Evolutionary conservation across 177 flowering plant genomes (phyloP), one percentile per base, ranked within the genome.

Genomic region (Telopea speciosissima): DNA sequence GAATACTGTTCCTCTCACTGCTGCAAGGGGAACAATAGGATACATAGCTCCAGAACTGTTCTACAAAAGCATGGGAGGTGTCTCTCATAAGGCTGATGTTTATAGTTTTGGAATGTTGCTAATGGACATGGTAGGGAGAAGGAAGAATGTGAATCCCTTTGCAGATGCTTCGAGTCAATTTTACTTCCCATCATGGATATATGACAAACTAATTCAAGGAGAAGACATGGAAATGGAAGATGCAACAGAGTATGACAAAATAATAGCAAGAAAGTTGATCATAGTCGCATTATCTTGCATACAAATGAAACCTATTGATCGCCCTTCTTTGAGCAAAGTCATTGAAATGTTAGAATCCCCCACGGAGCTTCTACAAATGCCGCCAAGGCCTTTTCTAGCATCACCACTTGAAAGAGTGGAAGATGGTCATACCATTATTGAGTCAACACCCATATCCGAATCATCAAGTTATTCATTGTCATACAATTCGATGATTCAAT

Each of bases 271-370:
- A 60, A 67, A 67, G 19, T 24, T 67, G 61, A 25, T 67, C 31
- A 52, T 52, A 23, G 61, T 67, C 0, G 70, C 70, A 49, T 19
- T 67, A 22, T 67, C 36, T 59, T 67, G 70, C 42, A 67, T 67
- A 49, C 70, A 67, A 24, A 12, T 67, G 61, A 49, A 52, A n/a
- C 70, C 70, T 52, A 4, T 13, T 3, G 70, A 67, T 49, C 36
- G 70, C 25, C 70, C 70, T 67, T 67, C 70, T 8, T 52, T 67
- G 33, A 49, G 25, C n/a, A 52, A 67, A 25, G 70, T 52, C 5
- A 3, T 67, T 1, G 70, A 49, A 23, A 67, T 49, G 61, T 23
- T 49, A 8, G 70, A 67, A 52, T 21, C 23, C 5, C 17, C 24
- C 1, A 26, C n/a, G 11, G 68, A 66, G 36, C 23, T 22, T 25